phyloP scores from a whole-genome alignment of 495 filamentous ascomycete genomes.

The Penicillium argentinense region DNA sequence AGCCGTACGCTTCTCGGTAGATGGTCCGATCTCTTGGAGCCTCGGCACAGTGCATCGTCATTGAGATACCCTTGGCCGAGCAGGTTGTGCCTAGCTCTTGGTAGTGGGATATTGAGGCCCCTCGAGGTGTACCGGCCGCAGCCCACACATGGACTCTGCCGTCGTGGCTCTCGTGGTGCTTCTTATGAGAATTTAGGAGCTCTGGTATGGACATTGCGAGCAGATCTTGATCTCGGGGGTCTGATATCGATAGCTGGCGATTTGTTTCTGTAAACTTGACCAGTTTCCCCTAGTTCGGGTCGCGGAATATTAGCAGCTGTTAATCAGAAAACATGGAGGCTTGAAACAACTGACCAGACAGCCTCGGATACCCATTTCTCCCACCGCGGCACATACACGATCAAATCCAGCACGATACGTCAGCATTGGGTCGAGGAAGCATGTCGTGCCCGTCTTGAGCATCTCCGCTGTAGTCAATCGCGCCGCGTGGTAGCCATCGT shows the following conservation, averaged over 20 bases:
- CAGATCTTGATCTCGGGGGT: slow-evolving; percentile 31
- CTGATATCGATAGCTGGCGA: slow-evolving; percentile 30
- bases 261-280: slow-evolving; percentile 36
- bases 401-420: slow-evolving; percentile 41
- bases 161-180: slow-evolving; percentile 31
- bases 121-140: slow-evolving; percentile 43
- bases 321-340: background rate
- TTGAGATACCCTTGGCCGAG: slow-evolving; percentile 26
- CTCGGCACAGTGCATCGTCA: slow-evolving; percentile 27
- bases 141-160: slow-evolving; percentile 44
- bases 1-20: slow-evolving; percentile 16
- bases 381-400: slow-evolving; percentile 34
- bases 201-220: slow-evolving; percentile 28
- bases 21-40: slow-evolving; percentile 20
- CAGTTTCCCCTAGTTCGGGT: slow-evolving; percentile 32
- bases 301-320: background rate
- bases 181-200: slow-evolving; percentile 19
- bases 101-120: slow-evolving; percentile 22
- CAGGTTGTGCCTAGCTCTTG: slow-evolving; percentile 27
- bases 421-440: slow-evolving; percentile 48
- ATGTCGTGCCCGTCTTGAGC: slow-evolving; percentile 47
- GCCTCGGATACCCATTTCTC: slow-evolving; percentile 42
- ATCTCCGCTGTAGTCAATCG: slow-evolving; percentile 44
- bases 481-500: slow-evolving; percentile 42
- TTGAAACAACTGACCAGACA: slow-evolving; percentile 31